Evolutionary conservation across 768 basidiomycete species (phyloP).

Genomic region (Boletus sensibilis): DNA sequence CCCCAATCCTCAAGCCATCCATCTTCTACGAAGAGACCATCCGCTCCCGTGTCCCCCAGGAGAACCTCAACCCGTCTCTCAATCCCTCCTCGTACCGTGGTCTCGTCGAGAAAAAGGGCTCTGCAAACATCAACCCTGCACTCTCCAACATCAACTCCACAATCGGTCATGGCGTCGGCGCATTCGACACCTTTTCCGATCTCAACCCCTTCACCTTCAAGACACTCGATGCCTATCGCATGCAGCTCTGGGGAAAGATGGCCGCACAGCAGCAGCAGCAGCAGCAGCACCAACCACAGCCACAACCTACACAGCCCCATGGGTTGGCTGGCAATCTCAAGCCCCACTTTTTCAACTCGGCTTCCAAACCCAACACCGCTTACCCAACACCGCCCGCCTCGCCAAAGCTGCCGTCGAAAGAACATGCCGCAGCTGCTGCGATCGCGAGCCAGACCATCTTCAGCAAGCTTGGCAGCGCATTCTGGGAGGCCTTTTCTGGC

Average conservation of each 20-base stretch:
- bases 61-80: conserved; percentile 30
- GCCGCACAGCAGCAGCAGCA: conserved; percentile 63
- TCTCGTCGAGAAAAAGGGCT: conserved; percentile 32
- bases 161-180: conserved; percentile 32
- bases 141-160: conserved; percentile 31
- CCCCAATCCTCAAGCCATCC: conserved; percentile 26
- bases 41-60: conserved; percentile 22
- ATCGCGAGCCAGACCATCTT: conserved; percentile 77
- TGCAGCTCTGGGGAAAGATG: conserved; percentile 93
- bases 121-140: conserved; percentile 30
- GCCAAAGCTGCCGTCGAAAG: conserved; percentile 31
- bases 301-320: conserved; percentile 26
- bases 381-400: conserved; percentile 49
- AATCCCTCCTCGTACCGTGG: conserved; percentile 13
- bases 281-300: conserved; percentile 39
- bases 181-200: conserved; percentile 80
- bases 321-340: conserved; percentile 45
- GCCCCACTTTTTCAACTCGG: conserved; percentile 32
- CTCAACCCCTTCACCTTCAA: conserved; percentile 85
- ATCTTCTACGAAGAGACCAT: conserved; percentile 33
- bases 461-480: conserved; percentile 67
- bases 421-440: conserved; percentile 47
- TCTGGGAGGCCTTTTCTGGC: conserved; percentile 89
- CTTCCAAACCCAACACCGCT: conserved; percentile 15
- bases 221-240: conserved; percentile 79